Conservation (phyloP, 441 rosid genomes). For the Gossypium schwendimanii region DNA sequence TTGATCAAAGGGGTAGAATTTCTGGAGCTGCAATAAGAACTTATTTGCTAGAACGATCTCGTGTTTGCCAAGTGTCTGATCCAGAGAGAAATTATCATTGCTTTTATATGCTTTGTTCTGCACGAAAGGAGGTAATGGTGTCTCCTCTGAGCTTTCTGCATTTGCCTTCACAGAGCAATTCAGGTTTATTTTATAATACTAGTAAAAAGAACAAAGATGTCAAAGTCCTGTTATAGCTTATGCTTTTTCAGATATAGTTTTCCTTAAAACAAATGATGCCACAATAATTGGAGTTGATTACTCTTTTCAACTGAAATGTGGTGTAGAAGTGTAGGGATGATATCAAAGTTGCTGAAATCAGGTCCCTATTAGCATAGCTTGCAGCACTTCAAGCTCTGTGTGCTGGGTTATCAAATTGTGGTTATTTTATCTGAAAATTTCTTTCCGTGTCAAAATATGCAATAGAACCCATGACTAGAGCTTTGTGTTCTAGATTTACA, state of each 20-base stretch:
- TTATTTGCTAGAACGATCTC: slow-evolving; percentile 63
- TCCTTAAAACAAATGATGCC: not conserved
- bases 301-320: not conserved
- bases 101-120: slow-evolving; percentile 80
- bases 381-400: not conserved
- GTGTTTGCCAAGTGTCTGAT: slow-evolving; percentile 80
- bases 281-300: not conserved
- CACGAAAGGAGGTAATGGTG: slow-evolving; percentile 45
- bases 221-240: not conserved
- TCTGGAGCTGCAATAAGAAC: slow-evolving; percentile 80
- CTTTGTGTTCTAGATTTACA: not conserved
- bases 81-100: slow-evolving; percentile 83
- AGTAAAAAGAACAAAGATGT: not conserved
- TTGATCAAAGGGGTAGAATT: slow-evolving; percentile 53
- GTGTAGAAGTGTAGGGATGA: not conserved
- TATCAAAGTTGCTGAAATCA: not conserved
- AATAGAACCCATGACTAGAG: not conserved
- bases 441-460: not conserved
- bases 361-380: not conserved
- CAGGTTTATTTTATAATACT: not conserved
- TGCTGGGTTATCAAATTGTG: not conserved
- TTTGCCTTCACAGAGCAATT: not conserved
- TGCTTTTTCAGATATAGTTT: not conserved
- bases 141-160: slow-evolving; percentile 8
- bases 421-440: not conserved